Percentiles rank a stretch among this genome's conserved stretches.
Conservation (phyloP, 1,284 basidiomycete genomes). For the Cutaneotrichosporon sp. region DNA sequence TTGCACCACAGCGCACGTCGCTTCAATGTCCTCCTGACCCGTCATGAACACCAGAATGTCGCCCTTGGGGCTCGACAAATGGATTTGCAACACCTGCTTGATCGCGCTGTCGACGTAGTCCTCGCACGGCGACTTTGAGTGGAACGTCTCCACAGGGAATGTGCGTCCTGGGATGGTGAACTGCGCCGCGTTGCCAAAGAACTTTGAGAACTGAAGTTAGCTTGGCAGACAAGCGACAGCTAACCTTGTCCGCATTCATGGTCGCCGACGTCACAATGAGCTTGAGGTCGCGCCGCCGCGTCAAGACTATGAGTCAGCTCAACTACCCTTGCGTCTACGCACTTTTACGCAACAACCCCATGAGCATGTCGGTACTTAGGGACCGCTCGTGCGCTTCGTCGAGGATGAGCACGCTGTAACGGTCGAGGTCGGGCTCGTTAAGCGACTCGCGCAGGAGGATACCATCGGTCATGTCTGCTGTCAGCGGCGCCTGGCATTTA, state of each 20-base stretch:
- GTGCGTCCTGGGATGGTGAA: constrained; percentile 98
- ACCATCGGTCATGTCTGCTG: constrained; percentile 92
- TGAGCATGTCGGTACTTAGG: constrained; percentile 90
- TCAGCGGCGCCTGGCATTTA: constrained; percentile 12
- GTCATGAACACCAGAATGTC: constrained; percentile 99
- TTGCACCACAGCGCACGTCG: constrained; percentile 83
- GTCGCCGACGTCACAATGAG: constrained; percentile 97
- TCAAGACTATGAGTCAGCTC: constrained; percentile 61
- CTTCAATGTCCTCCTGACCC: constrained; percentile 97
- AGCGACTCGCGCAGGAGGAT: constrained; percentile 90
- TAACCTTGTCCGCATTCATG: constrained; percentile 95
- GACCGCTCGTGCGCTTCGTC: constrained; percentile 97
- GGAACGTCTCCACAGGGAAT: constrained; percentile 95
- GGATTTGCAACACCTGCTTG: constrained; percentile 95
- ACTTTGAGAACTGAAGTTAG: constrained; percentile 69
- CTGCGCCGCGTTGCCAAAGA: constrained; percentile 90
- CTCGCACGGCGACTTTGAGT: constrained; percentile 94
- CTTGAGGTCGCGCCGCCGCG: constrained; percentile 83
- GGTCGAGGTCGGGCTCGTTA: constrained; percentile 91
- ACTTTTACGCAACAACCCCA: constrained; percentile 93
- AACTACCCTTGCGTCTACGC: constrained; percentile 33
- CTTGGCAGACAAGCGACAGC: constrained; percentile 3
- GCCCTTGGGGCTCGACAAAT: constrained; percentile 85
- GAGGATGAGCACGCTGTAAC: constrained; percentile 91
- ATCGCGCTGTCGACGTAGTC: constrained; percentile 98